phyloP scores from a whole-genome alignment of 805 yeast genomes.

The Clavispora fructus region DNA sequence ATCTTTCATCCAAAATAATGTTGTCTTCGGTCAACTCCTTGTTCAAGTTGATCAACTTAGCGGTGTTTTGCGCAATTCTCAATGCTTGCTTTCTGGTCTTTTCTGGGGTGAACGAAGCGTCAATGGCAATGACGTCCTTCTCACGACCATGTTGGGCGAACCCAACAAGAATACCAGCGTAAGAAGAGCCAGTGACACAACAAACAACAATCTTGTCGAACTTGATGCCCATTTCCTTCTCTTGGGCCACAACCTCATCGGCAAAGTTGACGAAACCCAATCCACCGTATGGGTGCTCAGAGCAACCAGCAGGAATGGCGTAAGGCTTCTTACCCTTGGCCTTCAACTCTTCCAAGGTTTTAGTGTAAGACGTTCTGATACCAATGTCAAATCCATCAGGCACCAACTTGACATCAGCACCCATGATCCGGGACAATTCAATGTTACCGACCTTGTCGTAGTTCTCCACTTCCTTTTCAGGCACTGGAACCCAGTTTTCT shows the following conservation, averaged over 20 bases:
- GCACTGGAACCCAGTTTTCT: conserved; percentile 4
- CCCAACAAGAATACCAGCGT: conserved; percentile 3
- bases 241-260: conserved; percentile 4
- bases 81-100: conserved; percentile 1
- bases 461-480: conserved; percentile 2
- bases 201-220: conserved; percentile 4
- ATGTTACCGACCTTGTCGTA: conserved; percentile 5
- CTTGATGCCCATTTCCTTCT: conserved; percentile 2
- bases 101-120: conserved; percentile 3
- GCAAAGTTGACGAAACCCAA: conserved; percentile 4
- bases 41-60: conserved; percentile 2
- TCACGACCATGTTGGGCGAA: conserved; percentile 4
- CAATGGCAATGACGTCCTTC: conserved; percentile 3
- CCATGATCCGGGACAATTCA: conserved; percentile 4
- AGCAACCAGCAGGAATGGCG: conserved; percentile 5
- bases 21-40: conserved; percentile 1
- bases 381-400: conserved; percentile 6
- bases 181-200: conserved; percentile 5
- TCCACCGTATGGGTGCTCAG: conserved; percentile 5
- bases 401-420: conserved; percentile 4
- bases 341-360: conserved; percentile 2
- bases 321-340: conserved; percentile 5
- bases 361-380: conserved; percentile 3
- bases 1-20: conserved; percentile 1
- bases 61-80: conserved; percentile 4